A percentile compares a stretch with the other conserved stretches of the same genome.
These are phyloP conservation scores for Trypanosoma brucei DNA, from an alignment of 208 protist genomes.

Conservation along the genomic window DNA sequence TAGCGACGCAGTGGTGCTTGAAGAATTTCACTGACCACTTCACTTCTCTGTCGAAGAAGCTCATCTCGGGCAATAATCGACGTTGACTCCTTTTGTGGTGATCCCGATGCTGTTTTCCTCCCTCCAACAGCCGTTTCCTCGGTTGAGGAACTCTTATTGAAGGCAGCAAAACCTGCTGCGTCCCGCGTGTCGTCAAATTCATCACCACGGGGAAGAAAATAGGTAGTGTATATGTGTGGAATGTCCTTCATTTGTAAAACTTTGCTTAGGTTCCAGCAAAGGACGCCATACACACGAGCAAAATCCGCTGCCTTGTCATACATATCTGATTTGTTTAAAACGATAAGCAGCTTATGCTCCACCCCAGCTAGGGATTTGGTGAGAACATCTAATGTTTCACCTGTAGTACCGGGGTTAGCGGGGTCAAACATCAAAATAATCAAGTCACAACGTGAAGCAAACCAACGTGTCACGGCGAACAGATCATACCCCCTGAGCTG, in stretches of 20 bases:
- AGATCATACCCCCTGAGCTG: constrained; percentile 88
- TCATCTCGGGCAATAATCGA: constrained; percentile 36
- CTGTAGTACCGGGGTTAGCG: constrained; percentile 81
- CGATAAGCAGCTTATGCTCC: constrained; percentile 87
- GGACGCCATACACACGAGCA: constrained; percentile 79
- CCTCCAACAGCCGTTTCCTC: background rate
- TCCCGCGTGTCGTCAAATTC: background rate
- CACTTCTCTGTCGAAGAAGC: constrained; percentile 46
- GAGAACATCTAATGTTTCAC: constrained; percentile 90
- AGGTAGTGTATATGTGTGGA: constrained; percentile 90
- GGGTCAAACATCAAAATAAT: constrained; percentile 91
- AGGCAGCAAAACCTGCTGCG: no score
- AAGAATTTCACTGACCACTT: constrained; percentile 54
- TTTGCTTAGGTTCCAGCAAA: constrained; percentile 92
- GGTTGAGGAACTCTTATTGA: background rate
- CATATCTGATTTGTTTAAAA: constrained; percentile 88
- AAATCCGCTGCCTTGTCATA: constrained; percentile 87
- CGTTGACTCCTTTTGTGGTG: constrained; percentile 2
- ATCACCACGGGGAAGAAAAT: background rate
- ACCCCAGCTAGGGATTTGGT: constrained; percentile 76
- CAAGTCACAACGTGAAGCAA: constrained; percentile 83
- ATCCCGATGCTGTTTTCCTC: background rate
- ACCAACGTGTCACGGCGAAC: constrained; percentile 74
- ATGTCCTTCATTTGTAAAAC: constrained; percentile 88
- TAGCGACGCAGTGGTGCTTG: constrained; percentile 59